Conservation (phyloP, 768 basidiomycete genomes). For the Cystoderma amianthinum region DNA sequence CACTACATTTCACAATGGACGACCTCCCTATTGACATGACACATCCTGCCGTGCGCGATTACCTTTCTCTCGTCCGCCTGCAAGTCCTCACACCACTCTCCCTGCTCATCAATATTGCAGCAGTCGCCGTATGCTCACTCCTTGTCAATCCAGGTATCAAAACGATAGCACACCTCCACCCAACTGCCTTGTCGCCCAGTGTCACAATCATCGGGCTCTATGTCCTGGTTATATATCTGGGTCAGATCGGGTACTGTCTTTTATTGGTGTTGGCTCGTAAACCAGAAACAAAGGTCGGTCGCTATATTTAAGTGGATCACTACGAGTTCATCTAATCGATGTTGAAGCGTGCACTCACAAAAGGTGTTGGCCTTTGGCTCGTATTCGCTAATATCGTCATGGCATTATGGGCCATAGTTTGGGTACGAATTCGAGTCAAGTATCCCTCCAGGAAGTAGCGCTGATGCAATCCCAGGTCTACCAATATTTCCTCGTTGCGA, state of each 20-base stretch:
- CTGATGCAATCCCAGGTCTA: conserved; percentile 56
- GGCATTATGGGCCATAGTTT: conserved; percentile 75
- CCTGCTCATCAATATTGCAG: conserved; percentile 72
- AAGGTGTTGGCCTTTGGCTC: conserved; percentile 75
- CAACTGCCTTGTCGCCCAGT: conserved; percentile 69
- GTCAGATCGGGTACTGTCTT: conserved; percentile 79
- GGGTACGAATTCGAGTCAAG: no score
- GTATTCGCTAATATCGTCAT: conserved; percentile 76
- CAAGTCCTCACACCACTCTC: conserved; percentile 87
- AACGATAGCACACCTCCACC: conserved; percentile 39
- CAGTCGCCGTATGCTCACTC: conserved; percentile 60
- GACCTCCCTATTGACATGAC: conserved; percentile 49
- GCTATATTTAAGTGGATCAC: no score
- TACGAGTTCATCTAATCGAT: no score
- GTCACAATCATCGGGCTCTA: conserved; percentile 52
- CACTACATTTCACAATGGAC: no score
- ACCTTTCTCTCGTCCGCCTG: conserved; percentile 61
- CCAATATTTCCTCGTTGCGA: conserved; percentile 69
- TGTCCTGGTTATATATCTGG: conserved; percentile 50
- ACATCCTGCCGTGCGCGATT: conserved; percentile 58
- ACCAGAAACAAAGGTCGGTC: conserved; percentile 80
- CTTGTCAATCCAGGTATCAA: conserved; percentile 48
- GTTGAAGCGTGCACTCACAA: conserved; percentile 60
- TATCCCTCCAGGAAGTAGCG: no score
- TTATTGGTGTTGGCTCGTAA: conserved; percentile 66